Conservation (phyloP, 2,329 filamentous ascomycete genomes). For the Colletotrichum echinochloae region DNA sequence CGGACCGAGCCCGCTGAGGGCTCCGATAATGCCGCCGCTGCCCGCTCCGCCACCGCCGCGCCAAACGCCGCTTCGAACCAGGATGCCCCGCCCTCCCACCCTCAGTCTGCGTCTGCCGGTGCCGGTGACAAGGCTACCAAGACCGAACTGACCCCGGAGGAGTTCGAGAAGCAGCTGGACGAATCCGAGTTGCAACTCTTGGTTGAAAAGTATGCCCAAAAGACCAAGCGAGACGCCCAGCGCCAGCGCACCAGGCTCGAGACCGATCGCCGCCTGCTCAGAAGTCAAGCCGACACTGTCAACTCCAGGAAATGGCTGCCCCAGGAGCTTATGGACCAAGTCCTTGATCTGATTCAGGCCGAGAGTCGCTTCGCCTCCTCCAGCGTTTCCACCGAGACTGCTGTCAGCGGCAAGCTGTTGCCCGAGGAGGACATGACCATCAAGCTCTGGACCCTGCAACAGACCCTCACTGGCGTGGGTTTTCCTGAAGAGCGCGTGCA, state of each 20-base stretch:
- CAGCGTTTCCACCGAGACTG: slow-evolving; percentile 58
- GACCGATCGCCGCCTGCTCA: slow-evolving; percentile 86
- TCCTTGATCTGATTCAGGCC: slow-evolving; percentile 78
- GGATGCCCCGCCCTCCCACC: slow-evolving; percentile 48
- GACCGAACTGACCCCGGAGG: slow-evolving; percentile 79
- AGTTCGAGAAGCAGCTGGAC: slow-evolving; percentile 90
- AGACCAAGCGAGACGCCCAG: slow-evolving; percentile 81
- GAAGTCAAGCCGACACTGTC: slow-evolving; percentile 80
- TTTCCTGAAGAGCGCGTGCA: slow-evolving; percentile 75
- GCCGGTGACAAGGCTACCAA: slow-evolving; percentile 45
- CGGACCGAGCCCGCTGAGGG: slow-evolving; percentile 68
- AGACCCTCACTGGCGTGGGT: slow-evolving; percentile 75
- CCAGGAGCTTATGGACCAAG: slow-evolving; percentile 79
- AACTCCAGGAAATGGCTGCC: slow-evolving; percentile 84
- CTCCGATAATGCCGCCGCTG: slow-evolving; percentile 41
- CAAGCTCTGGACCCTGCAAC: slow-evolving; percentile 86
- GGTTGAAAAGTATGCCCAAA: slow-evolving; percentile 85
- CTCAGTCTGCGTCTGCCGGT: slow-evolving; percentile 42
- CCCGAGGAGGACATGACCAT: slow-evolving; percentile 83
- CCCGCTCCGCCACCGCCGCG: slow-evolving; percentile 14
- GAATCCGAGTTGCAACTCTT: slow-evolving; percentile 89
- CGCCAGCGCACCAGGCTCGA: slow-evolving; percentile 83
- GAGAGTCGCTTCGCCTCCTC: slow-evolving; percentile 71
- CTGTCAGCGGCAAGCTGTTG: slow-evolving; percentile 61
- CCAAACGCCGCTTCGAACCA: slow-evolving; percentile 5